phyloP scores from a whole-genome alignment of 495 filamentous ascomycete species.

The Amniculicola lignicola region DNA sequence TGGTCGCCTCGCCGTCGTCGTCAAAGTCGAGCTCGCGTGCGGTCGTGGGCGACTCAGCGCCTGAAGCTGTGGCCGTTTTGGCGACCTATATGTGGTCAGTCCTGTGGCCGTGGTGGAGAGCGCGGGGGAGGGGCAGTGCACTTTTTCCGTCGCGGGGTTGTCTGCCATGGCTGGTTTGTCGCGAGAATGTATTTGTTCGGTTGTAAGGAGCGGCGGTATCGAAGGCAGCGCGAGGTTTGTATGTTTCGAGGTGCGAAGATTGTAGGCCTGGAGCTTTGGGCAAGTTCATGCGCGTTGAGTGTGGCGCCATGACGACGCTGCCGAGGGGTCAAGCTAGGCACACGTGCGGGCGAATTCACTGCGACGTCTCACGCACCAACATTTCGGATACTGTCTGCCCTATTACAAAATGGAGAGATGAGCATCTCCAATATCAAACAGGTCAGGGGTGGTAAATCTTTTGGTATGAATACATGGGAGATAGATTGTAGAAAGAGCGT shows the following conservation, averaged over 20 bases:
- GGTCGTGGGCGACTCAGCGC: constrained; percentile 78
- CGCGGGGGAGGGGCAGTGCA: background rate
- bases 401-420: no score
- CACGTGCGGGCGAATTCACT: no score
- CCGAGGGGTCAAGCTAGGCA: no score
- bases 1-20: constrained; percentile 66
- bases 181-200: background rate
- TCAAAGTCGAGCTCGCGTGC: constrained; percentile 80
- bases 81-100: background rate
- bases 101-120: constrained; percentile 2
- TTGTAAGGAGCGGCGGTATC: background rate
- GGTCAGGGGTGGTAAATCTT: no score
- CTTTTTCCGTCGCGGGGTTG: constrained; percentile 17
- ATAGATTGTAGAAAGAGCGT: no score
- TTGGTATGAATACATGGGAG: no score
- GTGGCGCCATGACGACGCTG: background rate
- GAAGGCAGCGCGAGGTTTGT: background rate
- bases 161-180: constrained; percentile 13
- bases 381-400: no score
- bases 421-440: no score
- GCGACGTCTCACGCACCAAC: no score
- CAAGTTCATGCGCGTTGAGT: background rate
- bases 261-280: constrained; percentile 4
- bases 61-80: constrained; percentile 22
- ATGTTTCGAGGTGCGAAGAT: background rate